Conservation (phyloP, 768 basidiomycete genomes). For the Kwoniella shandongensis region DNA sequence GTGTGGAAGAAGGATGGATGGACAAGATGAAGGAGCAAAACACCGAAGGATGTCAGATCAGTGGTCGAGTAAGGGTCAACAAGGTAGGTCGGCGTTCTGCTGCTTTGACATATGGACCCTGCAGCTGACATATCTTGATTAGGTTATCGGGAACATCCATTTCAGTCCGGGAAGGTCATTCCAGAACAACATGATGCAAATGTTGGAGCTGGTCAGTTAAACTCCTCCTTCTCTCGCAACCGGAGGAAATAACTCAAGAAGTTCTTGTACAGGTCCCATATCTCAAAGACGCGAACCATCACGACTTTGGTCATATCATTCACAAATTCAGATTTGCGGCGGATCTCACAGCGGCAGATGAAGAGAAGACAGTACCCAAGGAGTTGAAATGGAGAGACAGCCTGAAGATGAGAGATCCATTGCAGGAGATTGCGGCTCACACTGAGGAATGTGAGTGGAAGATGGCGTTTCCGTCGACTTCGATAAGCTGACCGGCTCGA, state of each 20-base stretch:
- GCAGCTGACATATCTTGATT: constrained; percentile 9
- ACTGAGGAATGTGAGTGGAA: constrained; percentile 55
- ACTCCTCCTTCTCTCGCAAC: not conserved
- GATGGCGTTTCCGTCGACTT: not conserved
- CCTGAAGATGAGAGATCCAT: constrained; percentile 74
- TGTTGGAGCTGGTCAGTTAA: constrained; percentile 43
- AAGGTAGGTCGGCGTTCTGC: constrained; percentile 61
- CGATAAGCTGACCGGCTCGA: not conserved
- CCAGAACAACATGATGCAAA: constrained; percentile 73
- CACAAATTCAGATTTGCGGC: constrained; percentile 74
- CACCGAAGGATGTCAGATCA: constrained; percentile 89
- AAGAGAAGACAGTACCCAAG: constrained; percentile 36
- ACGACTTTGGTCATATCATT: constrained; percentile 89
- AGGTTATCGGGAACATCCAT: constrained; percentile 80
- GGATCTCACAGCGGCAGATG: constrained; percentile 62
- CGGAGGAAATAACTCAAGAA: constrained; percentile 13
- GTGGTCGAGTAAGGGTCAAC: constrained; percentile 89
- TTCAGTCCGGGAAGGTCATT: constrained; percentile 94
- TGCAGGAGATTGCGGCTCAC: constrained; percentile 63
- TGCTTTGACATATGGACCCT: too few relatives aligned
- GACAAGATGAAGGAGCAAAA: constrained; percentile 90
- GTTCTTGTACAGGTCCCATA: constrained; percentile 85
- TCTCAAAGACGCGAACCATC: constrained; percentile 78
- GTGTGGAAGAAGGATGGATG: constrained; percentile 89
- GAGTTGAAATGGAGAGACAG: constrained; percentile 57